Conservation (phyloP, 192 early-diverging fungal genomes). For the Martensiomyces pterosporus region DNA sequence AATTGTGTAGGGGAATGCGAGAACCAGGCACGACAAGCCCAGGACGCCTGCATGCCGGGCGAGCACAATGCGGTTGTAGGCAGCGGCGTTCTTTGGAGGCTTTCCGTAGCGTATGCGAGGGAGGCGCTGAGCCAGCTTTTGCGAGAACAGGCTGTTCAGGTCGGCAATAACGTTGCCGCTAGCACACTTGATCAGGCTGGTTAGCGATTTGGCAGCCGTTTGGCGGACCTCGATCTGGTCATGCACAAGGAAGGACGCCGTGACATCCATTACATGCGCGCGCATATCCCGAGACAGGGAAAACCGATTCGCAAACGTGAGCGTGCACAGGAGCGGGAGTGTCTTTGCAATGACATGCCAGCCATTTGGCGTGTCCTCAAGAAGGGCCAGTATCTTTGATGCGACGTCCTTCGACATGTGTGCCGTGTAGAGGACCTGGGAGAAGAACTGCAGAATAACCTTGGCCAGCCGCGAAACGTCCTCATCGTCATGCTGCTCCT, state of each 20-base stretch:
- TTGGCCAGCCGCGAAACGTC: conserved; percentile 32
- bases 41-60: conserved; percentile 85
- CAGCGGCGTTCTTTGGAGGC: conserved; percentile 19
- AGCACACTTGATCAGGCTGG: conserved; percentile 44
- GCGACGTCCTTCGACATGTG: conserved; percentile 24
- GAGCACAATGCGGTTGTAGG: conserved; percentile 45
- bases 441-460: conserved; percentile 23
- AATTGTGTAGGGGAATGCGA: conserved; percentile 92
- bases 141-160: conserved; percentile 33
- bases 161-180: conserved; percentile 32
- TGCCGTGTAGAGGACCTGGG: conserved; percentile 39
- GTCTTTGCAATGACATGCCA: conserved; percentile 83
- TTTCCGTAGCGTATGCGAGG: conserved; percentile 28
- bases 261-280: conserved; percentile 61
- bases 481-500: conserved; percentile 46
- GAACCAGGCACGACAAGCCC: conserved; percentile 79
- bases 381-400: conserved; percentile 22
- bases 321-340: conserved; percentile 78
- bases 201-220: conserved; percentile 28
- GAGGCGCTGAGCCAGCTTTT: conserved; percentile 22
- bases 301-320: conserved; percentile 82
- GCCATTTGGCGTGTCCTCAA: conserved; percentile 31
- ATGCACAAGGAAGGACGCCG: conserved; percentile 69
- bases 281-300: conserved; percentile 58
- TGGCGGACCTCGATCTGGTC: conserved; percentile 81